phyloP scores from a whole-genome alignment of 2,329 filamentous ascomycete genomes.

The Bertia moriformis region DNA sequence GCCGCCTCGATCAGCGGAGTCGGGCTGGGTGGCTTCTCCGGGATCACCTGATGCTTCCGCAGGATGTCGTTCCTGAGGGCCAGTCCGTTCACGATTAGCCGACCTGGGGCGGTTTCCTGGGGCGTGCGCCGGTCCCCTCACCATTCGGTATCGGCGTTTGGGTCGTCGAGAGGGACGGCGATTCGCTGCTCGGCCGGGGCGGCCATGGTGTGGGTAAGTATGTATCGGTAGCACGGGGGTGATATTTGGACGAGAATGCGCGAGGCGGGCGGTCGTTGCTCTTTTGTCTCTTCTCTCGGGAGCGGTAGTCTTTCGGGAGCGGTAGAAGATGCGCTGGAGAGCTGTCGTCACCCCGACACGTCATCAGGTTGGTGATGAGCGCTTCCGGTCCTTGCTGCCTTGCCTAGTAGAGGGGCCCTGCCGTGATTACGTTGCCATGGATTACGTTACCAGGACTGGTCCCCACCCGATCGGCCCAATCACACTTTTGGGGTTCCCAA shows the following conservation, averaged over 20 bases:
- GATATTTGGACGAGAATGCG: neutral
- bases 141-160: slow-evolving; percentile 98
- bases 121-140: slow-evolving; percentile 20
- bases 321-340: no score
- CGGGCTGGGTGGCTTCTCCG: slow-evolving; percentile 91
- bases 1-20: slow-evolving; percentile 95
- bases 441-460: no score
- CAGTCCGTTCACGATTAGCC: no score
- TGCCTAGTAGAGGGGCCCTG: no score
- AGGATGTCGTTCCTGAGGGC: slow-evolving; percentile 87
- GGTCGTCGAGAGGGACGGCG: slow-evolving; percentile 78
- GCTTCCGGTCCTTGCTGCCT: no score
- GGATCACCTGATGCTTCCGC: slow-evolving; percentile 88
- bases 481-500: no score
- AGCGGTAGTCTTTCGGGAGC: no score
- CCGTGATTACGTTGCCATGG: no score
- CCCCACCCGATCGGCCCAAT: no score
- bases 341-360: no score
- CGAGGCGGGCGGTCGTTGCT: neutral
- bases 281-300: neutral
- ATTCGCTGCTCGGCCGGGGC: slow-evolving; percentile 49
- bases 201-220: slow-evolving; percentile 35
- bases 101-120: no score
- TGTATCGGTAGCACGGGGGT: neutral
- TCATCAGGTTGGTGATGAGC: no score